Percentiles rank a stretch among this genome's conserved stretches.
These are phyloP conservation scores for Herpomyces periplanetae DNA, from an alignment of 2,329 filamentous ascomycete species.

Conservation along the genomic window DNA sequence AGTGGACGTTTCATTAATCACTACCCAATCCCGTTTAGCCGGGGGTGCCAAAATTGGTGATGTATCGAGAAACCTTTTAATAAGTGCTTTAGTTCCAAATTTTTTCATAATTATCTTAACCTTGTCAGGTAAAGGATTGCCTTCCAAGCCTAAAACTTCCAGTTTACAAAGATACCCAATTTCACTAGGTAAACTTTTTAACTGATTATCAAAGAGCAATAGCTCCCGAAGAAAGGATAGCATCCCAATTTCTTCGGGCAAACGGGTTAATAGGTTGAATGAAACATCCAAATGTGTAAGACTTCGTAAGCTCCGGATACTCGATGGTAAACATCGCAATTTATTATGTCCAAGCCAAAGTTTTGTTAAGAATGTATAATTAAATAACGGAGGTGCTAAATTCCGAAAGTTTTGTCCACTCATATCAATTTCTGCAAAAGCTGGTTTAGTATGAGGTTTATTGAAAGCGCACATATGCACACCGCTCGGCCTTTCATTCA, in stretches of 20 bases:
- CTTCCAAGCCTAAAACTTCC: constrained; percentile 62
- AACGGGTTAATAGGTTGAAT: constrained; percentile 37
- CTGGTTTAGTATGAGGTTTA: no score
- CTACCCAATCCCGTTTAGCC: constrained; percentile 29
- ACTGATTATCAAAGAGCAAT: constrained; percentile 57
- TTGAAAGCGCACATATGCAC: no score
- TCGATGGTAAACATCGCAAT: constrained; percentile 32
- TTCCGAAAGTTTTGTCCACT: constrained; percentile 77
- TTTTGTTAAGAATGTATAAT: constrained; percentile 57
- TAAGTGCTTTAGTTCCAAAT: constrained; percentile 45
- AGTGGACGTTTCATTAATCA: constrained; percentile 17
- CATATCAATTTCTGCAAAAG: constrained; percentile 65
- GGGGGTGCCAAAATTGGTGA: constrained; percentile 52
- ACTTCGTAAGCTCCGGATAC: constrained; percentile 43
- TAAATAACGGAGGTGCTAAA: constrained; percentile 37
- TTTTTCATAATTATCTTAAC: constrained; percentile 51
- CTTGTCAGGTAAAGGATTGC: constrained; percentile 40
- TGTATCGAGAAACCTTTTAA: constrained; percentile 43
- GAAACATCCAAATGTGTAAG: constrained; percentile 56
- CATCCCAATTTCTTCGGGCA: constrained; percentile 83
- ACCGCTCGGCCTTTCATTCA: no score
- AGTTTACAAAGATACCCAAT: constrained; percentile 58
- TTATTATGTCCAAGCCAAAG: constrained; percentile 83
- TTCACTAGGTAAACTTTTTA: constrained; percentile 43
- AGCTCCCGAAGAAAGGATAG: constrained; percentile 61